Evolutionary conservation across 108 stramenopile species (phyloP), one percentile per base, ranked within the genome.

Genomic region (Nannochloropsis oceanica): DNA sequence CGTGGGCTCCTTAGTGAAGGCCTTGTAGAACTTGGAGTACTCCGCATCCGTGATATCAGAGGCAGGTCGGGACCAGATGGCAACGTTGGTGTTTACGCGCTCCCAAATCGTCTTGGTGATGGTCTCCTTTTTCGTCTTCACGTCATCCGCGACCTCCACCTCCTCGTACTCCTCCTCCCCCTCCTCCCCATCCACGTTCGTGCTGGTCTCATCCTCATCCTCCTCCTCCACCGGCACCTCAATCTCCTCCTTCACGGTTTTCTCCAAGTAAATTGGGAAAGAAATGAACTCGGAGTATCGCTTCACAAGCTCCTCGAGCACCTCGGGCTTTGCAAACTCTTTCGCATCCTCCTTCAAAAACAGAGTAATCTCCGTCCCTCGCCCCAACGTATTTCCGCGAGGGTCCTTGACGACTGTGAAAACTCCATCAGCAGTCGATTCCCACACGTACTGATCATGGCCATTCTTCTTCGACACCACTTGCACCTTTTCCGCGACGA

Each of bases 241-340:
- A 20, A 90, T 92, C 22, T 94, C 94, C 44, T 93, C 89, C 44
- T 89, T 86, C 43, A 90, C 87, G 43, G 84, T 91, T 59, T 92
- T 91, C 82, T 92, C 92, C 81, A 90, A 92, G 87, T 93, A 94
- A 85, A 99, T 98, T 12, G 99, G 99, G 90, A 99, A 97, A 13
- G 95, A 95, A 84, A 98, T 97, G 95, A 99, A 99, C 93, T 99
- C 99, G 20, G 96, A 97, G 91, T 99, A 99, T 85, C 95, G 95
- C 86, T 92, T 90, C 44, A 97, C 95, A 81, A 98, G 89, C 81
- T 93, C 88, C 84, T 93, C 92, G 81, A 98, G 91, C 79, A 73
- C 59, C 18, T 87, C 82, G n/a, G 59, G 7, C 59, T 73, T 73
- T 7, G 84, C 14, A 89, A 82, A 87, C 90, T 91, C 92, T 14